Conservation (phyloP, 495 filamentous ascomycete species). For the Trypethelium eluteriae region DNA sequence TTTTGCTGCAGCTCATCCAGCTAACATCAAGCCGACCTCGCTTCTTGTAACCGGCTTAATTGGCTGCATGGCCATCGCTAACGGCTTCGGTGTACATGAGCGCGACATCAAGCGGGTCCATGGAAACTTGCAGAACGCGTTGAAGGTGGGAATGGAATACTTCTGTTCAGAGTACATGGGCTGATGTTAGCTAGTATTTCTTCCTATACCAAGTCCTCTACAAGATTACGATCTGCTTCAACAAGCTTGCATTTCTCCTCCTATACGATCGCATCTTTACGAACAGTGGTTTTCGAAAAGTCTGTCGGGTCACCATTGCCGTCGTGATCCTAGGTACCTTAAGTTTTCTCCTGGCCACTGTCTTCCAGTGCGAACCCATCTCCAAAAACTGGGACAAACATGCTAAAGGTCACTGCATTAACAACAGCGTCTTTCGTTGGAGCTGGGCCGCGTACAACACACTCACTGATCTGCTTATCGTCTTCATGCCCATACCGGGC, state of each 20-base stretch:
- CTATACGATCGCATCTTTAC: slow-evolving; percentile 21
- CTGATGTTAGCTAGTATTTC: slow-evolving; percentile 16
- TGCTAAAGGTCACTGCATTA: slow-evolving; percentile 17
- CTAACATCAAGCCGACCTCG: neutral
- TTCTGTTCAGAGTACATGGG: neutral
- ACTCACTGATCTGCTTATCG: slow-evolving; percentile 18
- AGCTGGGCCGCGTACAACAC: slow-evolving; percentile 19
- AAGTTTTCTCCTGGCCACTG: slow-evolving; percentile 7
- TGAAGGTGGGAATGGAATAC: neutral
- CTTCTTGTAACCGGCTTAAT: neutral
- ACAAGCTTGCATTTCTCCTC: slow-evolving; percentile 21
- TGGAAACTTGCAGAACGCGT: neutral
- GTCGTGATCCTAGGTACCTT: slow-evolving; percentile 7
- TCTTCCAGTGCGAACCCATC: slow-evolving; percentile 15
- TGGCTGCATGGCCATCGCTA: too few relatives aligned
- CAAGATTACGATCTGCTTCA: slow-evolving; percentile 18
- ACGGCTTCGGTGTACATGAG: too few relatives aligned
- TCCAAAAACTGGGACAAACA: slow-evolving; percentile 2
- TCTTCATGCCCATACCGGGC: slow-evolving; percentile 16
- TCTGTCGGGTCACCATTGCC: slow-evolving; percentile 8
- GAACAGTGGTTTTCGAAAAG: neutral
- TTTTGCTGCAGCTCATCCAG: neutral
- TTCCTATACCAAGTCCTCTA: slow-evolving; percentile 19
- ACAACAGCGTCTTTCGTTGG: slow-evolving; percentile 19
- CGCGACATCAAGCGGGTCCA: too few relatives aligned